Conservation (phyloP, 2,329 filamentous ascomycete species). For the Fusarium devonianum region DNA sequence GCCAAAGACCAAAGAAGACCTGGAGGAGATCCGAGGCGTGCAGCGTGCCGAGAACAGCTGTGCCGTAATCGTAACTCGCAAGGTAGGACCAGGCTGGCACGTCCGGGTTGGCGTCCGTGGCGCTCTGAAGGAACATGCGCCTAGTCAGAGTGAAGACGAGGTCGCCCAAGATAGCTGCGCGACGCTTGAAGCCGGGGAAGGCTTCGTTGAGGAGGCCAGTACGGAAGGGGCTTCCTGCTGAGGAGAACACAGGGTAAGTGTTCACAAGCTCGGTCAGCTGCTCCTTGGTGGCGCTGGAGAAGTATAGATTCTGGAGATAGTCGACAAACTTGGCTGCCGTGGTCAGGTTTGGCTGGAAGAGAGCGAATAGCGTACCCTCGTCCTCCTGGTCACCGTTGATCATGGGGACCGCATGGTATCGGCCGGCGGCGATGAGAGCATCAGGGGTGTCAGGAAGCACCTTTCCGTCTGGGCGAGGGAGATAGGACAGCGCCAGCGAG, state of each 20-base stretch:
- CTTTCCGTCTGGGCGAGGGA: conserved; percentile 75
- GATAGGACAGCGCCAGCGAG: conserved; percentile 74
- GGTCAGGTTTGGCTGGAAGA: conserved; percentile 74
- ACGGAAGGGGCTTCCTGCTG: conserved; percentile 73
- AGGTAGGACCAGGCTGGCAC: conserved; percentile 80
- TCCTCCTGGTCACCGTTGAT: conserved; percentile 79
- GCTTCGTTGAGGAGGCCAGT: conserved; percentile 73
- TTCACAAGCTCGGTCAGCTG: conserved; percentile 64
- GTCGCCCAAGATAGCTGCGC: conserved; percentile 79
- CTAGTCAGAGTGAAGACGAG: conserved; percentile 76
- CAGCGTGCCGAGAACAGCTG: conserved; percentile 77
- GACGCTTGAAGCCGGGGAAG: conserved; percentile 79
- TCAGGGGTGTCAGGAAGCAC: conserved; percentile 71
- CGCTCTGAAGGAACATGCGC: conserved; percentile 64
- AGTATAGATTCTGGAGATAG: conserved; percentile 69
- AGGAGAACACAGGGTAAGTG: conserved; percentile 65
- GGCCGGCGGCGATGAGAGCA: conserved; percentile 57
- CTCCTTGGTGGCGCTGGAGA: conserved; percentile 59
- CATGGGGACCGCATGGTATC: conserved; percentile 58
- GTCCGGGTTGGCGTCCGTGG: conserved; percentile 56
- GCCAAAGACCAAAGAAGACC: conserved; percentile 70
- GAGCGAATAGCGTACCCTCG: conserved; percentile 77
- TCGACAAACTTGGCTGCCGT: conserved; percentile 63
- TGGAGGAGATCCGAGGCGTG: conserved; percentile 75
- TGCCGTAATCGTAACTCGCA: conserved; percentile 73